Conservation (phyloP, 2,329 filamentous ascomycete species). For the Paraphaeosphaeria sporulosa region DNA sequence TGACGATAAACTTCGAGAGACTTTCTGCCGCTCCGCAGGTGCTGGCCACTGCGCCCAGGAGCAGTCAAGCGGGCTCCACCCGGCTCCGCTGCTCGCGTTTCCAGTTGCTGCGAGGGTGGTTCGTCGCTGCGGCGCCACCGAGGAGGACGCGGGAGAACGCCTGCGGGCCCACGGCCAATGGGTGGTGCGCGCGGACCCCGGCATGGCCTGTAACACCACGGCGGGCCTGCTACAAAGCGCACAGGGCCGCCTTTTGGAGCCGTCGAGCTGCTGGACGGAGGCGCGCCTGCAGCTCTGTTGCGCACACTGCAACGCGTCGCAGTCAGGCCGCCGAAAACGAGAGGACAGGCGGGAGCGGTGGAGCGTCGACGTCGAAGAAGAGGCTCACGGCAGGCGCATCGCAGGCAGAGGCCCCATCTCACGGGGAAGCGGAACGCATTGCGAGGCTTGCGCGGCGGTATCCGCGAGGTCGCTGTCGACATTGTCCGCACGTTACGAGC, state of each 20-base stretch:
- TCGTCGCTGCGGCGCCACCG: slow-evolving; percentile 7
- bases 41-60: slow-evolving; percentile 2
- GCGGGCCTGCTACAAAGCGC: slow-evolving; percentile 4
- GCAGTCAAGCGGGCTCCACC: slow-evolving; percentile 10
- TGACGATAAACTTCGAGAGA: slow-evolving; percentile 18
- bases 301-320: slow-evolving; percentile 14
- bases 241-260: slow-evolving; percentile 3
- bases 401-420: background rate
- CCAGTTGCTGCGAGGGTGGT: slow-evolving; percentile 11
- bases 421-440: slow-evolving; percentile 11
- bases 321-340: slow-evolving; percentile 9
- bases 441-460: slow-evolving; percentile 12
- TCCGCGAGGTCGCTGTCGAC: too few relatives aligned
- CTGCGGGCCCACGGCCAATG: slow-evolving; percentile 1
- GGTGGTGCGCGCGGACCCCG: slow-evolving; percentile 6
- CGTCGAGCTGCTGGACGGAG: slow-evolving; percentile 11
- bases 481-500: background rate
- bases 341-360: slow-evolving; percentile 2
- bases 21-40: slow-evolving; percentile 11
- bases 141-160: slow-evolving; percentile 3
- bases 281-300: slow-evolving; percentile 14
- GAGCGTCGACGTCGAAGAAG: background rate
- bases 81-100: slow-evolving; percentile 10
- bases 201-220: slow-evolving; percentile 6
- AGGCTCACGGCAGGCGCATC: background rate